Evolutionary conservation across 495 filamentous ascomycete species (phyloP).

Genomic region (Hypoxylon crocopeplum): DNA sequence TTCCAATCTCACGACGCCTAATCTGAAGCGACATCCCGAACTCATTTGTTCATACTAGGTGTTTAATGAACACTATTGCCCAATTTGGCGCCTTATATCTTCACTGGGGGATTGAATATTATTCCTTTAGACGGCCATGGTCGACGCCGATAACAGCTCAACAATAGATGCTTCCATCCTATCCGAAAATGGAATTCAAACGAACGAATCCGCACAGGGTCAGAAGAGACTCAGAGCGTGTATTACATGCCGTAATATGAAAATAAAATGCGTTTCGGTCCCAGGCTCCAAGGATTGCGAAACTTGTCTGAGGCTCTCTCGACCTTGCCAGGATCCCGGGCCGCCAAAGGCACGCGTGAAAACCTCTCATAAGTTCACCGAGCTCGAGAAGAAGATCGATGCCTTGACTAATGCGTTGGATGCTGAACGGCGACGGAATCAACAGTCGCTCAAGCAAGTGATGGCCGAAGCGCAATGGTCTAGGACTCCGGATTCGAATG

Average conservation of each 20-base stretch:
- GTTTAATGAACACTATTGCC: too few species aligned
- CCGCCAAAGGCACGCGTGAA: constrained; percentile 31
- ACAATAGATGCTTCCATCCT: not conserved
- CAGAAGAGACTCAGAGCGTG: constrained; percentile 24
- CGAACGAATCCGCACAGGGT: constrained; percentile 6
- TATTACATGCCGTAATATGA: constrained; percentile 33
- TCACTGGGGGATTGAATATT: not conserved
- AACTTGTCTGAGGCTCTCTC: constrained; percentile 22
- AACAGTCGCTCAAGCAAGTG: constrained; percentile 9
- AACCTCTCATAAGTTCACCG: constrained; percentile 28
- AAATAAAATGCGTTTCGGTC: constrained; percentile 33
- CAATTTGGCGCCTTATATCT: too few species aligned
- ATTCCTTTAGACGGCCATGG: constrained; percentile 4
- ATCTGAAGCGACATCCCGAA: too few species aligned
- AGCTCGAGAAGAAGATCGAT: constrained; percentile 32
- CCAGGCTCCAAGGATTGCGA: constrained; percentile 27
- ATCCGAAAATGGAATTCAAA: constrained; percentile 10
- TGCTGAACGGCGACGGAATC: constrained; percentile 18
- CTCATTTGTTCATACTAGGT: too few species aligned
- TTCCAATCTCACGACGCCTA: too few species aligned
- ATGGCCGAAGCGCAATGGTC: constrained; percentile 15
- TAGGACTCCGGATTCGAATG: constrained; percentile 23
- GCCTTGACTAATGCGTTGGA: constrained; percentile 27
- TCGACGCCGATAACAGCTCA: not conserved
- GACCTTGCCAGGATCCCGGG: constrained; percentile 30